These are phyloP conservation scores for Hypomontagnella submonticulosa DNA, from an alignment of 495 filamentous ascomycete species.

Conservation along the genomic window DNA sequence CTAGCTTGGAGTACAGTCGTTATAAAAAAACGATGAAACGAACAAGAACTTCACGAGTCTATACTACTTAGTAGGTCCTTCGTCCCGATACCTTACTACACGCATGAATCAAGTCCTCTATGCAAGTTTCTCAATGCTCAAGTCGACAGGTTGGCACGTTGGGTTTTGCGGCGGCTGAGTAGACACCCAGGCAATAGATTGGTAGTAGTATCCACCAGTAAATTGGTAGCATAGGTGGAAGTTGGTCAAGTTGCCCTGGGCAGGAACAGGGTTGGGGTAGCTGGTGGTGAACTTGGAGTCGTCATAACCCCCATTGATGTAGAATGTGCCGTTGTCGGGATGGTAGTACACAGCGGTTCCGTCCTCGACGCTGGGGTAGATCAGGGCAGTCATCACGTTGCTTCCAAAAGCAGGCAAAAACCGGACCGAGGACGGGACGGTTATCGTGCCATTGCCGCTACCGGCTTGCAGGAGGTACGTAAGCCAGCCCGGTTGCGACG, in stretches of 20 bases:
- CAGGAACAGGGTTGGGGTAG: slow-evolving; percentile 4
- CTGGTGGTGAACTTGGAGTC: slow-evolving; percentile 26
- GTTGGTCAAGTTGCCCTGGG: slow-evolving; percentile 23
- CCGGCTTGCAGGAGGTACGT: slow-evolving; percentile 20
- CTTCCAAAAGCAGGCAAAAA: slow-evolving; percentile 19
- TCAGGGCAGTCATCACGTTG: slow-evolving; percentile 21
- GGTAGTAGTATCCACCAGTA: slow-evolving; percentile 53
- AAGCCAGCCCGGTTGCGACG: slow-evolving; percentile 27
- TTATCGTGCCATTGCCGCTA: slow-evolving; percentile 15
- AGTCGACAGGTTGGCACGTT: slow-evolving; percentile 55
- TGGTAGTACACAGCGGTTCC: slow-evolving; percentile 20
- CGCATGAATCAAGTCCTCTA: background rate
- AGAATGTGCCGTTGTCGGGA: slow-evolving; percentile 28
- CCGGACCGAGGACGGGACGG: slow-evolving; percentile 14
- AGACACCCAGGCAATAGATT: slow-evolving; percentile 56
- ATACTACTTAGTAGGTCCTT: background rate
- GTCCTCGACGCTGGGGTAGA: slow-evolving; percentile 22
- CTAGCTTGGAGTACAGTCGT: background rate
- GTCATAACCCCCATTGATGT: slow-evolving; percentile 26
- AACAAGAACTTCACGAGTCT: background rate
- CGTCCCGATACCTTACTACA: background rate
- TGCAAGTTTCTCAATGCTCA: slow-evolving; percentile 30
- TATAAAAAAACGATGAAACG: too few species aligned
- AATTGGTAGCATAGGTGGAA: slow-evolving; percentile 53
- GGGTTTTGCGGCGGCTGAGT: slow-evolving; percentile 58